These are phyloP conservation scores for Plasmopara viticola DNA, from an alignment of 352 stramenopile genomes.

Conservation along the genomic window DNA sequence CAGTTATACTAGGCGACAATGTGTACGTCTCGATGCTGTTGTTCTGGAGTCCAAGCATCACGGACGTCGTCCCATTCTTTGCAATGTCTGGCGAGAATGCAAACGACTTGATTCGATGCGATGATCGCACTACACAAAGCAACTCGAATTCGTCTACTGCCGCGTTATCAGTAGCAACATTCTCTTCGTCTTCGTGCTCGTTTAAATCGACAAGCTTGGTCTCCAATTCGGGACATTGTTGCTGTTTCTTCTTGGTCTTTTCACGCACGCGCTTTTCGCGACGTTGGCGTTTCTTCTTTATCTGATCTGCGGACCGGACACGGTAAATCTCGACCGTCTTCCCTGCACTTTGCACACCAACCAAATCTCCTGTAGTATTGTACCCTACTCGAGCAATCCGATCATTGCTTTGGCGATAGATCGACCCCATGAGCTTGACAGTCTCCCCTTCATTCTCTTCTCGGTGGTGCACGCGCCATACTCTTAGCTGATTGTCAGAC, in stretches of 20 bases:
- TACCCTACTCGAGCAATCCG: constrained; percentile 60
- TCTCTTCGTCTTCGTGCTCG: constrained; percentile 37
- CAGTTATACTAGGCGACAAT: constrained; percentile 41
- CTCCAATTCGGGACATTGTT: constrained; percentile 7
- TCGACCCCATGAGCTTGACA: constrained; percentile 60
- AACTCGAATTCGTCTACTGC: constrained; percentile 84
- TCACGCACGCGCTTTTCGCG: constrained; percentile 83
- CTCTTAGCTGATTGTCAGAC: constrained; percentile 79
- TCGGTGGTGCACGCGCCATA: constrained; percentile 48
- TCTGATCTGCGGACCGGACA: constrained; percentile 74
- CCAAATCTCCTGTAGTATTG: constrained; percentile 46
- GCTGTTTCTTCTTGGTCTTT: constrained; percentile 78
- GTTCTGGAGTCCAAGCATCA: constrained; percentile 88
- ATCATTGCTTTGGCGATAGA: constrained; percentile 74
- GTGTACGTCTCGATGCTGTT: constrained; percentile 89
- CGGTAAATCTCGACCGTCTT: constrained; percentile 91
- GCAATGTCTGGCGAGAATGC: constrained; percentile 77
- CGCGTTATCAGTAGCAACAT: constrained; percentile 50
- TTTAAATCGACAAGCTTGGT: constrained; percentile 14
- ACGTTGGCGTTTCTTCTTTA: constrained; percentile 90
- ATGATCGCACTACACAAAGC: constrained; percentile 76
- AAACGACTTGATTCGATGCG: constrained; percentile 85
- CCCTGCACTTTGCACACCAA: constrained; percentile 73
- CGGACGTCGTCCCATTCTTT: constrained; percentile 71
- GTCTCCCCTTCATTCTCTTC: constrained; percentile 30